Base-by-base conservation (phyloP, 495 filamentous ascomycete species). In the Trichoderma gamsii region DNA sequence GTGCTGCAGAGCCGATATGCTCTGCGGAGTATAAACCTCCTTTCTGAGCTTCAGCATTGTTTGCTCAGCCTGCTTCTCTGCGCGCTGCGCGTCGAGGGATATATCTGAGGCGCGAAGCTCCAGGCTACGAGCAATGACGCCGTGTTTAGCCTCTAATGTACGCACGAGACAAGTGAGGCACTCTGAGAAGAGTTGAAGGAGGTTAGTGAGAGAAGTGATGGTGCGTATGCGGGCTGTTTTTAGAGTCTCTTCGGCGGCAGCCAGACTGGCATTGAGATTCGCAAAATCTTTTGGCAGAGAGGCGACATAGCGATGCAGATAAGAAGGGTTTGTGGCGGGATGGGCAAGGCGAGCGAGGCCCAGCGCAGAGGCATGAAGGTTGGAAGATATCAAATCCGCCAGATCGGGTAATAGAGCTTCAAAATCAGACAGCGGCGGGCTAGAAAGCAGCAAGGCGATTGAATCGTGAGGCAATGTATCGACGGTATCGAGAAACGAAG, bases 61-160 rank as follows among this genome's bases (percentile, higher is more conserved):
- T 3, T 73, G 70, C 70, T 79, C 73, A 4, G 75, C 79, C 11
- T 77, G 78, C 2, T 71, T 43, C 15, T 71, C 70, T 51, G 83
- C 83, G 59, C 80, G 81, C 79, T 80, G 82, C 4, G 85, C 77
- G 46, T 85, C 82, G 13, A 86, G 77, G 9, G 80, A 78, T 6
- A 87, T 72, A 23, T 83, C 81, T 46, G 81, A 75, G 8, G 88
- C 88, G 43, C 84, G 82, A n/a, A 83, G 78, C 49, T 85, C 84
- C 41, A 92, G 78, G 65, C 85, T 84, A 7, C 89, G 80, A 8
- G 89, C 83, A 3, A 91, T 70, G 4, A 83, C 76, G 49, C 90
- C 90, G 77, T 92, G 89, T 71, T 90, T 90, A 1, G 77, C 72
- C 46, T 81, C 79, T 1, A 84, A 76, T 0, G 75, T 46, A 41